Percentiles rank a stretch among this genome's conserved stretches.
Conservation (phyloP, 23 red algal species). For the Gracilaria caudata region DNA sequence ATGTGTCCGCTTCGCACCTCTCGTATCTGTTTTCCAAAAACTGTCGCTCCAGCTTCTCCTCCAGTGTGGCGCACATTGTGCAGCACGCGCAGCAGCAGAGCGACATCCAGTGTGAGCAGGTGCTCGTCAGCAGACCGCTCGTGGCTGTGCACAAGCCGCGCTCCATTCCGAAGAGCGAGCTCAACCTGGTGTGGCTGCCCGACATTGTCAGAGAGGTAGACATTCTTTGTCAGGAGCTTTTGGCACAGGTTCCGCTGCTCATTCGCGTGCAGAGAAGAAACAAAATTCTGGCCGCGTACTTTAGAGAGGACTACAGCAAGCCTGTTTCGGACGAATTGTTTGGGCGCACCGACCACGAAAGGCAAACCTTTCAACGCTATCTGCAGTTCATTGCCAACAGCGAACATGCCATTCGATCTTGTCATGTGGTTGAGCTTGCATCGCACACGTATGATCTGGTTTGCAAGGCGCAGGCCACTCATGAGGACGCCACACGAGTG, state of each 20-base stretch:
- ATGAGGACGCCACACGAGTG: constrained; percentile 31
- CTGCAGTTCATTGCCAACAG: constrained; percentile 10
- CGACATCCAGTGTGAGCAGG: constrained; percentile 27
- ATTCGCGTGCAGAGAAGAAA: constrained; percentile 37
- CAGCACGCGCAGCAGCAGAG: constrained; percentile 4
- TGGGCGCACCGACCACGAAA: constrained; percentile 17
- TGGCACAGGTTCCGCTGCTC: constrained; percentile 47
- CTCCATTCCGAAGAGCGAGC: constrained; percentile 8
- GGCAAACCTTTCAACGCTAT: constrained; percentile 14
- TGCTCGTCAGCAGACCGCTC: constrained; percentile 40
- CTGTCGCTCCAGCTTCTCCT: constrained; percentile 29
- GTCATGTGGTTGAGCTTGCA: constrained; percentile 26
- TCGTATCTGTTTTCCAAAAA: constrained; percentile 41
- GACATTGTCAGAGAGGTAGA: constrained; percentile 50
- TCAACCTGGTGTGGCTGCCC: constrained; percentile 1
- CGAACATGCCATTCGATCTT: background rate
- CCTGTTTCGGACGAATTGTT: constrained; percentile 35
- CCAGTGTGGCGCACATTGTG: constrained; percentile 8
- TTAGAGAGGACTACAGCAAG: constrained; percentile 46
- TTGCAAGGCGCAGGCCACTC: constrained; percentile 17
- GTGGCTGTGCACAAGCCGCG: constrained; percentile 11
- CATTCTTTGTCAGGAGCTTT: constrained; percentile 45
- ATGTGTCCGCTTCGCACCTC: constrained; percentile 15
- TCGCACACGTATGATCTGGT: constrained; percentile 35
- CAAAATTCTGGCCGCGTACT: constrained; percentile 31